phyloP scores from a whole-genome alignment of 2,329 filamentous ascomycete genomes.

The Colletotrichum sp. region DNA sequence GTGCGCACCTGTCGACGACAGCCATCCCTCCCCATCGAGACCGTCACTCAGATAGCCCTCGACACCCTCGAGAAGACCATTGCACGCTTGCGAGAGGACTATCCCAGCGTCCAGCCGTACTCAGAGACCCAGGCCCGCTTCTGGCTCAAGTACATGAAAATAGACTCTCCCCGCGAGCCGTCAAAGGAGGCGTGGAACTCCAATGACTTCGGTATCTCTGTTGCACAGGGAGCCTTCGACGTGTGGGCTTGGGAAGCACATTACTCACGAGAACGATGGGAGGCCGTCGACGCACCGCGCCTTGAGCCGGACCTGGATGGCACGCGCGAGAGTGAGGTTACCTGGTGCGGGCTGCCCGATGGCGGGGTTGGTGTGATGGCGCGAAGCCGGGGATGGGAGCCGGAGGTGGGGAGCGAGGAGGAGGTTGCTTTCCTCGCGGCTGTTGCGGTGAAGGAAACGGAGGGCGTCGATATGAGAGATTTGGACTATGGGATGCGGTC shows the following conservation, averaged over 20 bases:
- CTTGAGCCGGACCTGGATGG: conserved; percentile 15
- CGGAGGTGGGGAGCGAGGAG: conserved; percentile 23
- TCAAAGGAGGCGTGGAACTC: not conserved
- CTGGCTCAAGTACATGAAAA: conserved; percentile 10
- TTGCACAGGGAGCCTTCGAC: not conserved
- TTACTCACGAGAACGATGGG: conserved; percentile 3
- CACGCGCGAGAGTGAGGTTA: conserved; percentile 1
- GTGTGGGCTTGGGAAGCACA: not conserved
- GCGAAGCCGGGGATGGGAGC: conserved; percentile 15
- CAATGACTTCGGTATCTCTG: not conserved
- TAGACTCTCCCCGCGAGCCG: not conserved
- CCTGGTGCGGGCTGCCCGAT: conserved; percentile 14
- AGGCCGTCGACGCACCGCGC: not conserved
- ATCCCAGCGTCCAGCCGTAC: not conserved
- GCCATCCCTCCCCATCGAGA: not conserved
- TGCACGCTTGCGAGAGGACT: not conserved
- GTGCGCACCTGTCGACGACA: not conserved
- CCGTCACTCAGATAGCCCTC: not conserved
- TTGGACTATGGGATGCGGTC: conserved; percentile 20
- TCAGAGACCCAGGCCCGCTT: conserved; percentile 7
- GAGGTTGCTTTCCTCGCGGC: conserved; percentile 22
- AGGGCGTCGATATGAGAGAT: not conserved
- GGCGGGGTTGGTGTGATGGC: not conserved
- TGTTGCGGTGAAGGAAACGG: conserved; percentile 18
- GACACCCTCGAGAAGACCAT: conserved; percentile 3